Evolutionary conservation across 768 basidiomycete species (phyloP).

Genomic region (Amanita muscaria): DNA sequence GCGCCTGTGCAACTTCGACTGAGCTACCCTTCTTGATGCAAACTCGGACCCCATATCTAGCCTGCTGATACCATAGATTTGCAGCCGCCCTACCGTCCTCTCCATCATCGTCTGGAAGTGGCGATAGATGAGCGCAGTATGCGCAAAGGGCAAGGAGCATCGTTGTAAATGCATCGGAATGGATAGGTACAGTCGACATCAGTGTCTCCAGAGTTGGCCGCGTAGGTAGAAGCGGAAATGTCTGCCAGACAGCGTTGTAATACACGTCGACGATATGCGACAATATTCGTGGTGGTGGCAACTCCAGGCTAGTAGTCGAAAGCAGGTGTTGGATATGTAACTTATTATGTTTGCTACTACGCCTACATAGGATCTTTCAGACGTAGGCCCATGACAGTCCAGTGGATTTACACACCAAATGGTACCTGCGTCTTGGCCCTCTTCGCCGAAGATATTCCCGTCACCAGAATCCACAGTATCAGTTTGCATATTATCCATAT

Average conservation of each 20-base stretch:
- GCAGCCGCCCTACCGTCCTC: slow-evolving; percentile 17
- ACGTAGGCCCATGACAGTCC: too few species aligned
- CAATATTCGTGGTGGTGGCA: slow-evolving; percentile 19
- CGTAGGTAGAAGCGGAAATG: slow-evolving; percentile 18
- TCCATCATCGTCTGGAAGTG: slow-evolving; percentile 9
- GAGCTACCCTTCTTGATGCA: slow-evolving; percentile 11
- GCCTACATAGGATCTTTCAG: too few species aligned
- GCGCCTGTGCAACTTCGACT: slow-evolving; percentile 18
- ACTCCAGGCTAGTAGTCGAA: slow-evolving; percentile 12
- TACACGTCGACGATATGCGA: slow-evolving; percentile 19
- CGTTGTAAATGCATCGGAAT: slow-evolving; percentile 11
- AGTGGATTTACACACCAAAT: too few species aligned
- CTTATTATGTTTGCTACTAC: too few species aligned
- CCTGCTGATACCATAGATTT: slow-evolving; percentile 21
- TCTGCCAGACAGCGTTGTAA: slow-evolving; percentile 17
- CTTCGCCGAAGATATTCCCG: too few species aligned
- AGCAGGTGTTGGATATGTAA: slow-evolving; percentile 3
- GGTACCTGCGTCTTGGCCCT: too few species aligned
- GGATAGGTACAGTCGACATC: slow-evolving; percentile 9
- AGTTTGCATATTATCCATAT: too few species aligned
- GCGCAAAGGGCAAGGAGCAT: slow-evolving; percentile 21
- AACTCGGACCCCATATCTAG: slow-evolving; percentile 10
- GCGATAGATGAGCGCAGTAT: slow-evolving; percentile 19
- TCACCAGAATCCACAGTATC: too few species aligned
- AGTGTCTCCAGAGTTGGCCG: slow-evolving; percentile 10